Base-by-base conservation (phyloP, 805 yeast genomes). In the Myxozyma nipponensis region DNA sequence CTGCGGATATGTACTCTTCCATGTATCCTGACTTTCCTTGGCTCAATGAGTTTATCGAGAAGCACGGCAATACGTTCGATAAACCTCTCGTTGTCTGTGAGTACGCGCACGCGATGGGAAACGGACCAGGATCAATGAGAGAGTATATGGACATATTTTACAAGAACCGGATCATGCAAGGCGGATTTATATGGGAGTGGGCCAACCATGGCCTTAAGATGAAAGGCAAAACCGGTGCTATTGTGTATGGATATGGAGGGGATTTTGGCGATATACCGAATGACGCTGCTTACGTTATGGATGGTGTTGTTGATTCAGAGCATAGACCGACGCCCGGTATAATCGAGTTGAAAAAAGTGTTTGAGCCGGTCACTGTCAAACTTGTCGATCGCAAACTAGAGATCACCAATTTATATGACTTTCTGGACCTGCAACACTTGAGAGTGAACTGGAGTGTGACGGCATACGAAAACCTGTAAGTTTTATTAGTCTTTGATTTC, bases 121-220 rank as follows among this genome's bases (percentile, higher is more conserved):
- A 68, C 47, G 71, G 71, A 0, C 72, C 72, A 7, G 73, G 73
- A 1, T 62, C 61, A 7, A 35, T 67, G 35, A 54, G 59, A 42
- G 70, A 69, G 41, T 69, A 69, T 44, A 63, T 62, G 54, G 69
- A 69, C 10, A 42, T 63, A 30, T 68, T 69, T 52, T 59, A 66
- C 26, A 61, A 66, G 44, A 49, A 65, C 44, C 60, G 58, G 1
- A 47, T 62, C 17, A 43, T 69, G 6, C 71, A 66, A 49, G 73
- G 73, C 19, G 73, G 73, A 7, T 69, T 67, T 52, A 59, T 69
- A 6, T 69, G 73, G 73, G 73, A 69, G 52, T 69, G 73, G 73
- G 67, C 67, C 10, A 68, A 68, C 50, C 73, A 69, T 53, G 73
- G 73, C 3, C 40, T 69, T 9, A 25, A n/a, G 21, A 55, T 40